Percentiles rank a stretch among this genome's conserved stretches.
Conservation (phyloP, 139 green algal genomes). For the Volvox africanus region DNA sequence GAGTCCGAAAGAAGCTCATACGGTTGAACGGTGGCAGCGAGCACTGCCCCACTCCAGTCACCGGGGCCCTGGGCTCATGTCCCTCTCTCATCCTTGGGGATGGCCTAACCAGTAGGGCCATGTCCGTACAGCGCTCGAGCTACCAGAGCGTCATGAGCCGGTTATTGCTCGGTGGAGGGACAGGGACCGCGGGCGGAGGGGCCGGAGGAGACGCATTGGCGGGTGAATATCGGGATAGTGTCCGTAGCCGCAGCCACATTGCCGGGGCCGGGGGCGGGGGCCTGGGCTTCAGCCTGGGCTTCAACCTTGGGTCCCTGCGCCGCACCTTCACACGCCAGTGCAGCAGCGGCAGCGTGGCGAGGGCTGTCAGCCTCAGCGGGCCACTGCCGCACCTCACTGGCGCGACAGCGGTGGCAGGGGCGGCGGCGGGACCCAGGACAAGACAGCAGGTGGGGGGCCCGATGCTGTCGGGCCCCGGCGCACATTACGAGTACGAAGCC, state of each 20-base stretch:
- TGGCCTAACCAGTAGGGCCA: background rate
- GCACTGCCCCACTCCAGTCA: too few relatives aligned
- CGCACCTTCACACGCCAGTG: slow-evolving; percentile 11
- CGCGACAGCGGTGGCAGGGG: background rate
- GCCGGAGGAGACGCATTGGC: background rate
- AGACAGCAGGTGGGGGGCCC: background rate
- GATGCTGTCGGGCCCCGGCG: background rate
- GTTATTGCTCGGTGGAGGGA: background rate
- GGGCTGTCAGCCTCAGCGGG: background rate
- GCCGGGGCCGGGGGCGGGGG: background rate
- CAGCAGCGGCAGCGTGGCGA: background rate
- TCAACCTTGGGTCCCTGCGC: slow-evolving; percentile 3
- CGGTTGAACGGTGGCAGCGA: background rate
- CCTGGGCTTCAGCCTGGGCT: background rate
- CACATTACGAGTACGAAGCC: background rate
- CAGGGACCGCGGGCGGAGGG: background rate
- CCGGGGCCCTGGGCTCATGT: too few relatives aligned
- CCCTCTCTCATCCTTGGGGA: too few relatives aligned
- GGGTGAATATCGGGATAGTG: background rate
- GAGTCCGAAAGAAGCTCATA: background rate
- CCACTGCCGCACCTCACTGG: background rate
- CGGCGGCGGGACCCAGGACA: background rate
- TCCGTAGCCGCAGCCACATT: background rate
- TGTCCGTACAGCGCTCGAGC: background rate
- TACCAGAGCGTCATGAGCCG: slow-evolving; percentile 22